Base-by-base conservation (phyloP, 2,329 filamentous ascomycete species). In the Fusarium denticulatum region DNA sequence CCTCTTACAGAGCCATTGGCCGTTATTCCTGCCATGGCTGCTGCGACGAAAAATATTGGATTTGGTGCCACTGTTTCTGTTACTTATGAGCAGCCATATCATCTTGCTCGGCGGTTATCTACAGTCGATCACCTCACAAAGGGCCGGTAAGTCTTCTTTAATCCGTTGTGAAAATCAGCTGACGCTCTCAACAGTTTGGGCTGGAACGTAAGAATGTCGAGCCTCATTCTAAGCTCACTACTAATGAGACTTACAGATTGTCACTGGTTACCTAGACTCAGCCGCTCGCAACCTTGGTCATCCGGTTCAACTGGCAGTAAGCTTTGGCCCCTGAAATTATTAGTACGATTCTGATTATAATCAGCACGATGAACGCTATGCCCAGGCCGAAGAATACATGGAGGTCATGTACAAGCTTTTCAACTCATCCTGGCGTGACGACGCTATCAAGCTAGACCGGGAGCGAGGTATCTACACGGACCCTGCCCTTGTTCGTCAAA, bases 21-120 rank as follows among this genome's bases (percentile, higher is more conserved):
- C 4, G 86, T 91, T 1, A 85, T 94, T 2, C 86, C 91, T 4
- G 91, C 91, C 1, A 92, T 94, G 91, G 91, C 91, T 3, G 91
- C 91, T 1, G 91, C 85, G 0, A 93, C 92, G 0, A 87, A 90
- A 76, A 92, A 85, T 68, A 88, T 94, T 34, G 90, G 88, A 0
- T 93, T 94, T 71, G 92, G 92, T 1, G 90, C 93, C 10, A 94
- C 92, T 0, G 88, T 91, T 3, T 89, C 89, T 5, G 93, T 91
- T 4, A 93, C 91, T 0, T 94, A 93, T 68, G 91, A 94, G 77
- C 88, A 91, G 76, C 92, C 92, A 0, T 94, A 92, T 77, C 89
- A 92, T 74, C 83, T 94, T 28, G 92, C 92, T 1, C 82, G 92
- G 40, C 83, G 91, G 16, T 79, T 93, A 26, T 91, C 89, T 1